Percentiles rank a stretch among this genome's conserved stretches.
These are phyloP conservation scores for Trematosphaeria pertusa DNA, from an alignment of 2,329 filamentous ascomycete genomes.

Conservation along the genomic window DNA sequence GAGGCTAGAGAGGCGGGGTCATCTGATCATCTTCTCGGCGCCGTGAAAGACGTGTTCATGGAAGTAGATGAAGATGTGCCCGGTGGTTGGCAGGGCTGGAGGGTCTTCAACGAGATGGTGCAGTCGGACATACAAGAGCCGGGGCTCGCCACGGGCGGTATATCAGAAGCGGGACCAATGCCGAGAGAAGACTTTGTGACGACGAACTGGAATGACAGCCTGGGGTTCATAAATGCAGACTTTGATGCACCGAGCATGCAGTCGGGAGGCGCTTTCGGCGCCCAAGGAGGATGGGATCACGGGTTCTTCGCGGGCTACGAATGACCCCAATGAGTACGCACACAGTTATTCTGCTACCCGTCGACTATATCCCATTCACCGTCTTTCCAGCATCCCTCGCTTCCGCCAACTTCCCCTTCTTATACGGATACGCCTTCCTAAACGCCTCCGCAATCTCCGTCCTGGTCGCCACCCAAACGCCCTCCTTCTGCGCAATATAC, in stretches of 20 bases:
- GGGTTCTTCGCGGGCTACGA: slow-evolving; percentile 28
- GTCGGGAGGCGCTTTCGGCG: slow-evolving; percentile 9
- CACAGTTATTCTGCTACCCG: too few species aligned
- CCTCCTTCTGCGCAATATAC: slow-evolving; percentile 60
- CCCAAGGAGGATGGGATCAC: slow-evolving; percentile 18
- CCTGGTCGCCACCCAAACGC: slow-evolving; percentile 63
- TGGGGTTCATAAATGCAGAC: slow-evolving; percentile 1
- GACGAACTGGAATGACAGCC: slow-evolving; percentile 7
- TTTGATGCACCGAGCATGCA: slow-evolving; percentile 10
- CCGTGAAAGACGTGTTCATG: slow-evolving; percentile 38
- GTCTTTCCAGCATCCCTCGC: too few species aligned
- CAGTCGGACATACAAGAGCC: slow-evolving; percentile 20
- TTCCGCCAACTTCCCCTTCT: slow-evolving; percentile 49
- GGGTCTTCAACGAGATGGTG: slow-evolving; percentile 38
- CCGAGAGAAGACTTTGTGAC: slow-evolving; percentile 3
- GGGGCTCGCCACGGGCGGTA: slow-evolving; percentile 7
- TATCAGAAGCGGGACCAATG: slow-evolving; percentile 13
- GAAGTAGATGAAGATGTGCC: slow-evolving; percentile 36
- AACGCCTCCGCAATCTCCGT: slow-evolving; percentile 62
- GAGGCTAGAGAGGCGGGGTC: background rate
- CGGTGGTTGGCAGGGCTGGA: slow-evolving; percentile 36
- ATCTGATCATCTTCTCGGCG: slow-evolving; percentile 23
- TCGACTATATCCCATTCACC: too few species aligned
- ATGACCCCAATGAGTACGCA: too few species aligned
- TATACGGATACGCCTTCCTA: slow-evolving; percentile 57